Evolutionary conservation across 1,139 yeast species (phyloP).

Genomic region (Candida glucosophila): DNA sequence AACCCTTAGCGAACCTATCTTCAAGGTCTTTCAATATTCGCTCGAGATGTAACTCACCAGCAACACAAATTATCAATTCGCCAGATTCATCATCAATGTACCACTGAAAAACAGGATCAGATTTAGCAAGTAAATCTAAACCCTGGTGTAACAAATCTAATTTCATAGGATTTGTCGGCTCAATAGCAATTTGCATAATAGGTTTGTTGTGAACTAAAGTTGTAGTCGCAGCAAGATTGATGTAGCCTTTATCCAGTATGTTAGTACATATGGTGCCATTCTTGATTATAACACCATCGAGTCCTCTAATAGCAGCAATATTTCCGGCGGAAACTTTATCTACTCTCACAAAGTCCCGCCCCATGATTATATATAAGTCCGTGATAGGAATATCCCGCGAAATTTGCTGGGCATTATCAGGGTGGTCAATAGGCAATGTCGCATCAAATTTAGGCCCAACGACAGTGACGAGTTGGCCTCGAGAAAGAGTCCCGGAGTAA

Average conservation of each 20-base stretch:
- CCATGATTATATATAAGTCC: slow-evolving; percentile 81
- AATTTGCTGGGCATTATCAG: slow-evolving; percentile 34
- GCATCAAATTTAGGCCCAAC: slow-evolving; percentile 89
- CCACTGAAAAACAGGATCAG: slow-evolving; percentile 91
- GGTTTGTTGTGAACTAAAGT: slow-evolving; percentile 62
- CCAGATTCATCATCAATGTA: slow-evolving; percentile 77
- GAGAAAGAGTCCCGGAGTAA: slow-evolving; percentile 71
- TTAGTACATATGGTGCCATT: slow-evolving; percentile 68
- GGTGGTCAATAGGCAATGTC: slow-evolving; percentile 41
- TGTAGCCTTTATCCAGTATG: slow-evolving; percentile 45
- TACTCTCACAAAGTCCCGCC: slow-evolving; percentile 74
- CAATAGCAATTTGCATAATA: slow-evolving; percentile 88
- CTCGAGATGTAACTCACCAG: slow-evolving; percentile 93
- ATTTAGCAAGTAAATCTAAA: slow-evolving; percentile 65
- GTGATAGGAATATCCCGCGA: slow-evolving; percentile 41
- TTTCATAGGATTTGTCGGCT: slow-evolving; percentile 81
- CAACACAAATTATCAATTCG: slow-evolving; percentile 84
- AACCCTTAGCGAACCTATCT: slow-evolving; percentile 81
- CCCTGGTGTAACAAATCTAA: slow-evolving; percentile 73
- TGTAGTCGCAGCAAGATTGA: slow-evolving; percentile 57
- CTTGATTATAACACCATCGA: slow-evolving; percentile 74
- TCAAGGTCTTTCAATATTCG: slow-evolving; percentile 82
- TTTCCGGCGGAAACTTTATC: slow-evolving; percentile 88
- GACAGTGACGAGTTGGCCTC: slow-evolving; percentile 68
- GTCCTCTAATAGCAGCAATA: slow-evolving; percentile 89